Evolutionary conservation across 208 protist genomes (phyloP).

Genomic region (Leishmania martiniquensis): DNA sequence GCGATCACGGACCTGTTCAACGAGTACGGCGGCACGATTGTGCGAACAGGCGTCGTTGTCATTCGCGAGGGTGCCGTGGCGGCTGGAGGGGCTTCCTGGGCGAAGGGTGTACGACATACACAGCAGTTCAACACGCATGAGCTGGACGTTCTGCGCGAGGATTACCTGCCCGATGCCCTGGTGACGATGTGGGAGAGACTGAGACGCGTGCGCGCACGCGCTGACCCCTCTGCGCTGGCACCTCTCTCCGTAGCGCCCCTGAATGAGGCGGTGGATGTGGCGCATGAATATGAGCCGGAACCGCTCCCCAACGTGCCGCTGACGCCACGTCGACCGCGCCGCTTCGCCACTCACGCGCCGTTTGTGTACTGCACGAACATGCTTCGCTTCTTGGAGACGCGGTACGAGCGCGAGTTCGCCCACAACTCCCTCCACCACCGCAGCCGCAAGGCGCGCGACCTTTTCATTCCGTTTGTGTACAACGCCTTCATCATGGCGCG

Average conservation of each 20-base stretch:
- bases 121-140: conserved; percentile 47
- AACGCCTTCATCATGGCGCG: conserved; percentile 62
- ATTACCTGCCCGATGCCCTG: conserved; percentile 9
- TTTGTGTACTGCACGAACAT: conserved; percentile 74
- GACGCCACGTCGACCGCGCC: conserved; percentile 19
- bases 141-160: conserved; percentile 41
- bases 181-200: conserved; percentile 17
- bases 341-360: conserved; percentile 63
- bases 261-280: neutral
- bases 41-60: conserved; percentile 38
- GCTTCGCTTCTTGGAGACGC: conserved; percentile 39
- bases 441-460: conserved; percentile 30
- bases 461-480: conserved; percentile 65
- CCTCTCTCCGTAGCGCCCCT: neutral
- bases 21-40: conserved; percentile 58
- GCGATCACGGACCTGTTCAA: conserved; percentile 64
- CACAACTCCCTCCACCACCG: conserved; percentile 27
- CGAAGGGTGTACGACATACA: conserved; percentile 38
- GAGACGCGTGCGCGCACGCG: neutral
- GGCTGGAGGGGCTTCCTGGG: conserved; percentile 17
- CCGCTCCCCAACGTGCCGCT: neutral
- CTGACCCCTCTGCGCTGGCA: neutral
- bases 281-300: conserved; percentile 1
- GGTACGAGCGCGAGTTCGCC: conserved; percentile 48
- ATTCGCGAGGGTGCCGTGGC: neutral